Base-by-base conservation (phyloP, 345 rosid genomes). In the Moricandia arvensis region DNA sequence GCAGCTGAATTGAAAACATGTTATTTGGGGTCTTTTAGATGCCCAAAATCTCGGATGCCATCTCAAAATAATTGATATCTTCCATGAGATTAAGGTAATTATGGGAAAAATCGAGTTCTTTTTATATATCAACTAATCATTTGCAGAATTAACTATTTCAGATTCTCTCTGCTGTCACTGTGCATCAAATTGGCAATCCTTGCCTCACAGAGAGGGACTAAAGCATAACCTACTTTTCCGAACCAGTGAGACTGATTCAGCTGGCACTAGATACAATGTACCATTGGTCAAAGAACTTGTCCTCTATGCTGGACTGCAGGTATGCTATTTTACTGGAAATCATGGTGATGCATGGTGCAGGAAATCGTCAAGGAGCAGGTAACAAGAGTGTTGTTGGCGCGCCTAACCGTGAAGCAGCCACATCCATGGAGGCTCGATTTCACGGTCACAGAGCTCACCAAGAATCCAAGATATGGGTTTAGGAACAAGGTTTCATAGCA, bases 341-440 rank as follows among this genome's bases (percentile, higher is more conserved):
- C 24, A 21, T 21, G 24, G 24, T 21, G 24, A 21, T 21, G 24
- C 24, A 21, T 21, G 24, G 24, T 21, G 24, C 24, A 21, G 24
- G 24, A 21, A 21, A 21, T 41, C 15, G 5, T 96, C 45, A 85
- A 93, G 83, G 99, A 96, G 91, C 99, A 96, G 79, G 93, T 93
- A 57, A 93, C 99, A 5, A 82, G 99, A 76, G 98, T 96, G 7
- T 66, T 96, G 76, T 85, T 96, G 80, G 99, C 93, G 83, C 93
- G 99, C 37, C 90, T 96, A 7, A 91, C 91, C 29, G 98, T 93
- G 26, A 93, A 88, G 61, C 79, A 92, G 61, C 99, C 99, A 16
- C 98, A 96, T 78, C 99, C 99, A 0, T 96, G 99, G 98, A 98
- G 99, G 30, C 97, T 93, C 38, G 91, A 93, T 61, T 93, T 96